Conservation (phyloP, 2,329 filamentous ascomycete species). For the Penicillium paneum region DNA sequence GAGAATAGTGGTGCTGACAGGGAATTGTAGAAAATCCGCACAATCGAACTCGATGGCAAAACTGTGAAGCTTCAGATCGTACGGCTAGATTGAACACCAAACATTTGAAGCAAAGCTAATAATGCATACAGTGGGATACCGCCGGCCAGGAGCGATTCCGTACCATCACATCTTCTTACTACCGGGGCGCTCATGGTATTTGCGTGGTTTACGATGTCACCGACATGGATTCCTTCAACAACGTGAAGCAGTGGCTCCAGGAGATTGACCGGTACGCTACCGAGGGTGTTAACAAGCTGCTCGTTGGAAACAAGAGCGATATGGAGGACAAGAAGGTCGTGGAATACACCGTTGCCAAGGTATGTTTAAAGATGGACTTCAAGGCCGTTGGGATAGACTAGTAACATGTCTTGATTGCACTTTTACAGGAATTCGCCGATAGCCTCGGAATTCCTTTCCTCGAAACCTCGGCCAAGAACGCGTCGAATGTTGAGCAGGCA, state of each 20-base stretch:
- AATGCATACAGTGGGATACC: slow-evolving; percentile 79
- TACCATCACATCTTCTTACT: slow-evolving; percentile 99
- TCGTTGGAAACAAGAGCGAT: slow-evolving; percentile 99
- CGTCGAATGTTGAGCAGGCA: slow-evolving; percentile 98
- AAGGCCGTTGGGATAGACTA: background rate
- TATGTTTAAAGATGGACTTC: slow-evolving; percentile 45
- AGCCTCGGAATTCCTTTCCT: slow-evolving; percentile 98
- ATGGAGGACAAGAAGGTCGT: slow-evolving; percentile 99
- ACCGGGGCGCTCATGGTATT: slow-evolving; percentile 97
- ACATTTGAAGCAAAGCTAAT: slow-evolving; percentile 11
- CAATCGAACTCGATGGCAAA: slow-evolving; percentile 98
- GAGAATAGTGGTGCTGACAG: slow-evolving; percentile 19
- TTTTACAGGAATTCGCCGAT: slow-evolving; percentile 87
- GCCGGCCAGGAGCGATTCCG: slow-evolving; percentile 99
- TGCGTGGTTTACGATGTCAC: slow-evolving; percentile 99
- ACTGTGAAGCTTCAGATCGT: slow-evolving; percentile 99
- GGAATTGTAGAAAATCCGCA: slow-evolving; percentile 85
- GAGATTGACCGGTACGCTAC: slow-evolving; percentile 99
- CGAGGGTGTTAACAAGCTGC: slow-evolving; percentile 98
- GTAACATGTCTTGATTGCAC: slow-evolving; percentile 12
- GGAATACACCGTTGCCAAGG: slow-evolving; percentile 99
- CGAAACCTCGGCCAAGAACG: slow-evolving; percentile 99
- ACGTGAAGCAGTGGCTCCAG: slow-evolving; percentile 99
- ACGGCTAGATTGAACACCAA: slow-evolving; percentile 26
- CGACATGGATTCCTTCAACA: slow-evolving; percentile 99